phyloP scores from a whole-genome alignment of 2,329 filamentous ascomycete species.

The Diaporthe caulivora region DNA sequence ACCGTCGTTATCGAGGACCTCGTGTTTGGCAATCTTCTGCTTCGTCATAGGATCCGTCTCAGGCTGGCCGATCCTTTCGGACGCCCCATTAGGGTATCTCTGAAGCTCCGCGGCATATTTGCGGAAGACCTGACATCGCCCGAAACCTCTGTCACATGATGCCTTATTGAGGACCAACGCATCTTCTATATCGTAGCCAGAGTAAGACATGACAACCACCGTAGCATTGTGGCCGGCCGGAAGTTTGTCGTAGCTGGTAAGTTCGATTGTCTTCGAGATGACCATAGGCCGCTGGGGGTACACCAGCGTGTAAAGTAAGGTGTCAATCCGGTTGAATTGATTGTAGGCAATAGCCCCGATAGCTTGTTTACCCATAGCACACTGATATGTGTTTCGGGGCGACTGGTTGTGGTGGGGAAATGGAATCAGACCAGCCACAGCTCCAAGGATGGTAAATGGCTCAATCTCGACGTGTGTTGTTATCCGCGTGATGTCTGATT shows the following conservation, averaged over 20 bases:
- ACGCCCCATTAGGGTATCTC: constrained; percentile 86
- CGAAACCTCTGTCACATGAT: constrained; percentile 93
- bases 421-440: constrained; percentile 94
- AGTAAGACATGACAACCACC: constrained; percentile 99
- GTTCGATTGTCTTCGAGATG: constrained; percentile 94
- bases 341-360: constrained; percentile 99
- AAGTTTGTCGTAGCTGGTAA: constrained; percentile 97
- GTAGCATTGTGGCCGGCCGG: constrained; percentile 97
- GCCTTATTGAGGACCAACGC: constrained; percentile 97
- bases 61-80: constrained; percentile 74
- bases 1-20: constrained; percentile 85
- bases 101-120: constrained; percentile 91
- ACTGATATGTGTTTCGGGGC: constrained; percentile 98
- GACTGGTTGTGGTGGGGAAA: constrained; percentile 99
- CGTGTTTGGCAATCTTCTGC: constrained; percentile 75
- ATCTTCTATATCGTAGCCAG: constrained; percentile 99
- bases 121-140: constrained; percentile 96
- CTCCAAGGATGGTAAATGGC: constrained; percentile 95
- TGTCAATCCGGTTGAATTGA: constrained; percentile 97
- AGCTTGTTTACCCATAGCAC: constrained; percentile 99
- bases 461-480: constrained; percentile 98
- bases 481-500: constrained; percentile 82
- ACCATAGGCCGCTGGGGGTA: constrained; percentile 99
- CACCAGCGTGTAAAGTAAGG: constrained; percentile 94
- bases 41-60: constrained; percentile 72